Evolutionary conservation across 2,329 filamentous ascomycete species (phyloP), one percentile per base, ranked within the genome.

Genomic region (Trichoderma pleuroti): DNA sequence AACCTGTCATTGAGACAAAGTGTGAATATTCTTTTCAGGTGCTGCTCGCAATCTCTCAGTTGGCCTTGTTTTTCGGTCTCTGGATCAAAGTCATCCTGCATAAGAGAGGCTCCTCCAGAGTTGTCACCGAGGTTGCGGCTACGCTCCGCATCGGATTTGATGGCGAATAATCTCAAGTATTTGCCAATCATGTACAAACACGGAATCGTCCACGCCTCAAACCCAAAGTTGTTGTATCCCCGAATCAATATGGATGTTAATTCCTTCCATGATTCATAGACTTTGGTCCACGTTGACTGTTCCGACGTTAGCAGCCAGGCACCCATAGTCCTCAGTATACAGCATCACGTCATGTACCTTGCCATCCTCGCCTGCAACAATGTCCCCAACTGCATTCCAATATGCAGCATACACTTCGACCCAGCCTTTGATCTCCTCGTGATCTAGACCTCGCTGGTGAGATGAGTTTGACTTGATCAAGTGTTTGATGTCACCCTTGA

Each of bases 161-260:
- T 96, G 61, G 96, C 96, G 81, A 97, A 97, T 56, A 92, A 84
- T 72, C 96, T 87, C 71, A 99, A 82, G 78, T 97, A 94, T 81
- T 93, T 97, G 68, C 94, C 94, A 28, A 91, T 90, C 66, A 92
- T 87, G 78, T 98, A 98, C 49, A 99, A 85, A 77, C 93, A 94
- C 4, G 96, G 94, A 65, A 99, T 90, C 0, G 94, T 96, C 95
- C 96, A 99, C 36, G 93, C 91, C 74, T 93, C 90, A 76, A 98
- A 93, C 3, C 88, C 87, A 69, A 86, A 85, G 74, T 87, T 91
- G 42, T 90, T 91, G 79, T 98, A 98, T 36, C 93, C 94, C 74
- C 93, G 89, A 71, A 94, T 90, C 49, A 98, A 84, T 61, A 86
- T 84, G 73, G 91, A 92, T 59, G 92, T 89, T 72, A 98, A 78